phyloP scores from a whole-genome alignment of 1,139 yeast species.

The Lodderomyces metapsilosis region DNA sequence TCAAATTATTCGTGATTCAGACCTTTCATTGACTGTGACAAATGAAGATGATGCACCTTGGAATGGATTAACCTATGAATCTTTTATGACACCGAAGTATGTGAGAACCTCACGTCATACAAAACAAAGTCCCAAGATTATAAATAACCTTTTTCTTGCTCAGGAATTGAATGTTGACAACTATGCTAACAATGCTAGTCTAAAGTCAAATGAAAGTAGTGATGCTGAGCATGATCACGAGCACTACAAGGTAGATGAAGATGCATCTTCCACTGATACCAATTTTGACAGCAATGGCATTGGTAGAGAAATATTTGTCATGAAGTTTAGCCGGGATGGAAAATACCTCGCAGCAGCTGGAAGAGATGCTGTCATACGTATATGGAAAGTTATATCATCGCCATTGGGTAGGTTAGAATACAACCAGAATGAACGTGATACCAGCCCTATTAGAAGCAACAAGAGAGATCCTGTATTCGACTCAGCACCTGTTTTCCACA shows the following conservation, averaged over 20 bases:
- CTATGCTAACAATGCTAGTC: not conserved
- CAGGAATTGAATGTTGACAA: constrained; percentile 57
- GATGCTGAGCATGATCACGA: constrained; percentile 3
- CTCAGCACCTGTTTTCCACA: constrained; percentile 79
- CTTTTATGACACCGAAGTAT: constrained; percentile 53
- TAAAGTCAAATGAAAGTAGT: constrained; percentile 5
- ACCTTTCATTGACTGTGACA: not conserved
- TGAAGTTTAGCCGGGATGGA: constrained; percentile 78
- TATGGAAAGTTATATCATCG: constrained; percentile 80
- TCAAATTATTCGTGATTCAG: not conserved
- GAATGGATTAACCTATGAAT: constrained; percentile 36
- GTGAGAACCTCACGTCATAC: constrained; percentile 47
- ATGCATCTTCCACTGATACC: constrained; percentile 12
- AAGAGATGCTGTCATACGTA: constrained; percentile 59
- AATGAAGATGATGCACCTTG: constrained; percentile 24
- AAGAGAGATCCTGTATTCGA: constrained; percentile 21
- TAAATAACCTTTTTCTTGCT: constrained; percentile 68
- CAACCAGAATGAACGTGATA: constrained; percentile 19
- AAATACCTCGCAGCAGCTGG: constrained; percentile 83
- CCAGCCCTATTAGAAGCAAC: constrained; percentile 11
- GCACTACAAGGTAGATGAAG: not conserved
- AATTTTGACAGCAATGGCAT: constrained; percentile 4
- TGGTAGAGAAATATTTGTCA: constrained; percentile 59
- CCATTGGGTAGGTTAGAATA: constrained; percentile 58
- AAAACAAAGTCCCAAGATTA: constrained; percentile 41